Conservation (phyloP, 176 grass and related monocot genomes). For the Oropetium thomaeum region DNA sequence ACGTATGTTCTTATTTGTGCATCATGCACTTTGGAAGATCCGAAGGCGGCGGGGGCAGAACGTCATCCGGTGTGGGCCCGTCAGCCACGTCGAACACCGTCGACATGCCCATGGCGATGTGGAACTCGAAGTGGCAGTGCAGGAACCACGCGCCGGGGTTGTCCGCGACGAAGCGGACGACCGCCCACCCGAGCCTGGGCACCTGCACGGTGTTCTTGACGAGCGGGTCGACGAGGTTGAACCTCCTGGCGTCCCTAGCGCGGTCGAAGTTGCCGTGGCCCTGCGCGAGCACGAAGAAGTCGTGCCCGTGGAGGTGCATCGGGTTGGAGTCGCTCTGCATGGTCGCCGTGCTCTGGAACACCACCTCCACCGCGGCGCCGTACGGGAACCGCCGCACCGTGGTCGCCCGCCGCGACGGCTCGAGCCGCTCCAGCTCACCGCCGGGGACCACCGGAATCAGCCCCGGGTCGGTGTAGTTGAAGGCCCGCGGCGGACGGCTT, state of each 20-base stretch:
- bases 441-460: not conserved
- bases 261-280: not conserved
- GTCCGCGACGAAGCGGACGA: constrained; percentile 7
- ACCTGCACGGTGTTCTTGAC: constrained; percentile 19
- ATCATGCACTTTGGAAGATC: not conserved
- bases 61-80: not conserved
- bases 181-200: constrained; percentile 2
- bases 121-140: no score
- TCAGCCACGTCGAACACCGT: not conserved
- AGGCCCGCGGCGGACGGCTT: not conserved
- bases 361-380: not conserved
- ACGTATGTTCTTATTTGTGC: not conserved
- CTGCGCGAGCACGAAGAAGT: not conserved
- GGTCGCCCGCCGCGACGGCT: not conserved
- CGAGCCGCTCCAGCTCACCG: not conserved
- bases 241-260: constrained; percentile 15
- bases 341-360: constrained; percentile 43
- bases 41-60: not conserved
- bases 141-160: constrained; percentile 37
- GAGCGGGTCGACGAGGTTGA: constrained; percentile 18
- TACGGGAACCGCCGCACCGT: not conserved
- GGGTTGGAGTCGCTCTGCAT: constrained; percentile 38
- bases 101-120: no score
- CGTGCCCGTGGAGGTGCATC: constrained; percentile 42
- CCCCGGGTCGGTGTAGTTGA: not conserved